Evolutionary conservation across 768 basidiomycete species (phyloP).

Genomic region (Tulasnella sp.): DNA sequence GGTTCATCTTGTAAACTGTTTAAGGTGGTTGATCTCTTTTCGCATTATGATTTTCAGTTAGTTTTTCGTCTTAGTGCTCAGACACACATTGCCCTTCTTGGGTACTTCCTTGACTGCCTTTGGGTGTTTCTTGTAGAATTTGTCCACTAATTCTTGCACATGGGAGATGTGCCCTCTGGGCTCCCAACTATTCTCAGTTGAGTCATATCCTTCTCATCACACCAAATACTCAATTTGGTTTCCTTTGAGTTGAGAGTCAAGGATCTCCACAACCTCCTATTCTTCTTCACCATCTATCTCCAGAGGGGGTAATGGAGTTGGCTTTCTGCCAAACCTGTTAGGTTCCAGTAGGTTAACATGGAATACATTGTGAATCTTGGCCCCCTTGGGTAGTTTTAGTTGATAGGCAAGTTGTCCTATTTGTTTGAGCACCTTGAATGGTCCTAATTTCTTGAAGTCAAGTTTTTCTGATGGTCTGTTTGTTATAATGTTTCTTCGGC

Average conservation of each 20-base stretch:
- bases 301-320: not conserved
- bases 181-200: not conserved
- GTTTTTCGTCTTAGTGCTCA: no score
- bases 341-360: not conserved
- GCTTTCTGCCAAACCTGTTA: not conserved
- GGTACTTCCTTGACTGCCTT: no score
- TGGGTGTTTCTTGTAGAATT: no score
- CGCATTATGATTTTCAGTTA: no score
- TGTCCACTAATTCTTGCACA: no score
- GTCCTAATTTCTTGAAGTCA: constrained; percentile 12
- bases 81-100: no score
- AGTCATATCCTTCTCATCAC: not conserved
- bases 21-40: no score
- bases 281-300: not conserved
- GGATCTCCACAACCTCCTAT: not conserved
- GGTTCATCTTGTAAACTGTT: no score
- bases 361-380: constrained; percentile 9
- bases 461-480: constrained; percentile 15
- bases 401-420: not conserved
- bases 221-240: not conserved
- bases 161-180: not conserved
- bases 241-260: not conserved
- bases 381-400: constrained; percentile 3
- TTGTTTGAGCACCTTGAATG: constrained; percentile 4
- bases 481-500: constrained; percentile 4